Evolutionary conservation across 169 alveolate species (phyloP), one percentile per base, ranked within the genome.

Genomic region (Cystoisospora suis): DNA sequence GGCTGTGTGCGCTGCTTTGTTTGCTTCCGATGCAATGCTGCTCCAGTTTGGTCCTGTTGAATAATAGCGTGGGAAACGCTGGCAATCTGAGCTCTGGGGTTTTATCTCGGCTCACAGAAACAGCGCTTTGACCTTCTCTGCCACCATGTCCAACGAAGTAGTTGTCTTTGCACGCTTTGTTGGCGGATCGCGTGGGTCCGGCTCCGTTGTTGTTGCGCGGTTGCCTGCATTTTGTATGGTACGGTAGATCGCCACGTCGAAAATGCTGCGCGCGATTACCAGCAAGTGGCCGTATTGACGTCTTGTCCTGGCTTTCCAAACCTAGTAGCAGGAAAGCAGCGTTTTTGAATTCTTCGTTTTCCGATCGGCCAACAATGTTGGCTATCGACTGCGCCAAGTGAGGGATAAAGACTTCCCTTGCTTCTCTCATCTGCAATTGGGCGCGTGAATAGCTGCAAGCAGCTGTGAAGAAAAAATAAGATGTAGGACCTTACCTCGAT

Each of bases 41-140:
- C n/a, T n/a, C 83, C 83, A 72, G 83, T 72, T 72, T 72, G 27
- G 38, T 40, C 83, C 83, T 72, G 83, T 23, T 23, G 23, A 23
- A 12, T 15, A 53, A 53, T 23, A 23, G 12, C 23, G 65, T 53
- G 65, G 23, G 29, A 23, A 23, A 53, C 65, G 65, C 65, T 12
- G 65, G 65, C 12, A 53, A n/a, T 53, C 12, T 53, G 65, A 53
- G 23, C n/a, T n/a, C n/a, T n/a, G n/a, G n/a, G n/a, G n/a, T n/a
- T n/a, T n/a, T n/a, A n/a, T n/a, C n/a, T n/a, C n/a, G n/a, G 42
- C 83, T 38, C 56, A 72, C 83, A 72, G 56, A 5, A 72, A 40
- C 38, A 72, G 83, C 36, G 46, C 58, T 27, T 36, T 29, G 58
- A 72, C 15, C 56, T 40, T 72, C 53, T 72, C 56, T 36, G 46